Evolutionary conservation across 1,139 yeast genomes (phyloP), one percentile per base, ranked within the genome.

Genomic region (Wickerhamiella pararugosa): DNA sequence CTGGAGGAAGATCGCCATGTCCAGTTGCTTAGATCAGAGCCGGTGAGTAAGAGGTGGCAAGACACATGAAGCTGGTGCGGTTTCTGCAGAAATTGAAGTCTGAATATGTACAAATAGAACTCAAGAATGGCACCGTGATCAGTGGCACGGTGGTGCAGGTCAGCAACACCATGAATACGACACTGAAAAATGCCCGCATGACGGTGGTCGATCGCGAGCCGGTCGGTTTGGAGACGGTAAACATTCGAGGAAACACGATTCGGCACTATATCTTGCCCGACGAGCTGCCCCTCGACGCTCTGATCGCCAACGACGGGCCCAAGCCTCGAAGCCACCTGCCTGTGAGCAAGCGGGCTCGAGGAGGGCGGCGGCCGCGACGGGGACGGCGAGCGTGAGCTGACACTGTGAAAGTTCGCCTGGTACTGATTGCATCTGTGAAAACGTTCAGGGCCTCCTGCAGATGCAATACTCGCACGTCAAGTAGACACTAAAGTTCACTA

Each of bases 151-250:
- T 90, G 34, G 73, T 82, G 36, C 75, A 87, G 5, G 94, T 93
- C 36, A 71, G 94, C 5, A 95, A 96, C 30, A 75, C 82, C 51
- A 90, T 90, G 98, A 90, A 90, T 62, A 76, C 92, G 36, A 76
- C 87, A 5, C 62, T 90, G 51, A 79, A 82, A 52, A 82, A 80
- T 51, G 92, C 84, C 44, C 82, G 79, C 56, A 75, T 79, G 74
- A 75, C 80, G 28, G 72, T 75, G 47, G 76, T 70, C 48, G 74
- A 77, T 55, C 75, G 83, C 47, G 87, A 79, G 44, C 84, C 94
- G 1, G 72, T 76, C 41, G 60, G 72, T 8, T 65, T 87, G 50
- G 93, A 83, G 52, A 83, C 73, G 56, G 79, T 90, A 56, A 86
- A 82, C 52, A 72, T 90, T 30, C 71, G 98, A 53, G 98, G 98